A percentile compares a stretch with the other conserved stretches of the same genome.
These are phyloP conservation scores for Paraphaeosphaeria minitans DNA, from an alignment of 2,329 filamentous ascomycete species.

Conservation along the genomic window DNA sequence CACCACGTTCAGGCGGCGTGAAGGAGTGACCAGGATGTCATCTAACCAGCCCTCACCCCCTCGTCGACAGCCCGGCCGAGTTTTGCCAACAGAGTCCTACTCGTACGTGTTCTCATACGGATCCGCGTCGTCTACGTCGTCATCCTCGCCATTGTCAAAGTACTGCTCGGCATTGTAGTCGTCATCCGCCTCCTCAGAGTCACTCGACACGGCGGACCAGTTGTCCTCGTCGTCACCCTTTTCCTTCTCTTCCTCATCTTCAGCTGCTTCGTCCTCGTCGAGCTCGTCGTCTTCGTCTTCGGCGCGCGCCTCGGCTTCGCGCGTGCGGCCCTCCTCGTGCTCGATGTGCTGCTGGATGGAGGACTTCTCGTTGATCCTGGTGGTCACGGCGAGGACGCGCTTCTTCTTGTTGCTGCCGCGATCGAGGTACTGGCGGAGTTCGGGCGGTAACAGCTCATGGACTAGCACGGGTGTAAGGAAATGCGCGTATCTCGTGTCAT, in stretches of 20 bases:
- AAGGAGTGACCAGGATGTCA: not conserved
- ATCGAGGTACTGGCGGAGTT: slow-evolving; percentile 62
- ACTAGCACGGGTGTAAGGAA: slow-evolving; percentile 46
- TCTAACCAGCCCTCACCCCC: not conserved
- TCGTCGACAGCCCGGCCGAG: not conserved
- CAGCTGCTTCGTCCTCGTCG: slow-evolving; percentile 54
- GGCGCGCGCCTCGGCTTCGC: slow-evolving; percentile 53
- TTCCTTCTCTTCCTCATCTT: slow-evolving; percentile 57
- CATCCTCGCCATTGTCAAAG: slow-evolving; percentile 58
- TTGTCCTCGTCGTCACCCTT: slow-evolving; percentile 64
- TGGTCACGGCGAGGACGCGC: slow-evolving; percentile 40
- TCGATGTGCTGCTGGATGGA: slow-evolving; percentile 47
- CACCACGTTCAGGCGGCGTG: not conserved
- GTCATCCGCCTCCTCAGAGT: slow-evolving; percentile 68
- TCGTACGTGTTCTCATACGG: slow-evolving; percentile 45
- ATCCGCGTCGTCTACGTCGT: slow-evolving; percentile 48
- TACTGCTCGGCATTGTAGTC: slow-evolving; percentile 67
- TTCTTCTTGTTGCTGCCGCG: slow-evolving; percentile 40
- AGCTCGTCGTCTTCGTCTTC: slow-evolving; percentile 50
- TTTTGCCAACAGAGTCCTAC: slow-evolving; percentile 12
- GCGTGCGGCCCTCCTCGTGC: slow-evolving; percentile 52
- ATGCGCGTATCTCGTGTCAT: not conserved
- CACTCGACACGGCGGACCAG: slow-evolving; percentile 57
- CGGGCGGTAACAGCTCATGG: slow-evolving; percentile 63
- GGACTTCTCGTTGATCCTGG: slow-evolving; percentile 37